Conservation (phyloP, 176 grass and related monocot genomes). For the Areca catechu region DNA sequence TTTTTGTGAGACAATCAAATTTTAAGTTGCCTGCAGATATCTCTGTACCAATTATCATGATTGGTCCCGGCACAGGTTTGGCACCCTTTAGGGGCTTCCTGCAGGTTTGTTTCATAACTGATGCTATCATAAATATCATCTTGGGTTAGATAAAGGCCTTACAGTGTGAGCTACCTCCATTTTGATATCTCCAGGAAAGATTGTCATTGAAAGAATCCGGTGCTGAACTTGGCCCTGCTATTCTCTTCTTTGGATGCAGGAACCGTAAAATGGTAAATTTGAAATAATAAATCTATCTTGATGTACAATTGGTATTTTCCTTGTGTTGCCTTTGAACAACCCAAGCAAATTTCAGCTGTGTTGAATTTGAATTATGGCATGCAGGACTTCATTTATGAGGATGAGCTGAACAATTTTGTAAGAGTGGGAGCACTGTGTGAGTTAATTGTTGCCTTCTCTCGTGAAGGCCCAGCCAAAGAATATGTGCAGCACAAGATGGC, state of each 20-base stretch:
- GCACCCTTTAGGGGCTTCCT: conserved; percentile 97
- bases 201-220: conserved; percentile 66
- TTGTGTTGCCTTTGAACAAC: neutral
- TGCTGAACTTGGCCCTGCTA: conserved; percentile 48
- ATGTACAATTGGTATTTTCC: neutral
- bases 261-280: conserved; percentile 63
- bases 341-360: conserved; percentile 6
- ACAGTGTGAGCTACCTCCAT: neutral
- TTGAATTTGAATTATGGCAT: conserved; percentile 2
- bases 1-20: conserved; percentile 87
- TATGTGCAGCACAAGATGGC: conserved; percentile 99
- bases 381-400: conserved; percentile 94
- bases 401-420: conserved; percentile 70
- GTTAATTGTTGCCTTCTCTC: conserved; percentile 79
- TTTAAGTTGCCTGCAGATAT: conserved; percentile 73
- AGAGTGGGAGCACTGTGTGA: conserved; percentile 55
- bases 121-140: neutral
- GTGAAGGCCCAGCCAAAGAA: conserved; percentile 67
- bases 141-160: too few species aligned
- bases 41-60: conserved; percentile 83
- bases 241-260: conserved; percentile 94
- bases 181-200: conserved; percentile 52
- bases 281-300: neutral
- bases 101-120: conserved; percentile 54
- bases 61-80: conserved; percentile 90